Evolutionary conservation across 345 rosid genomes (phyloP), one percentile per base, ranked within the genome.

Genomic region (Cardiospermum halicacabum): DNA sequence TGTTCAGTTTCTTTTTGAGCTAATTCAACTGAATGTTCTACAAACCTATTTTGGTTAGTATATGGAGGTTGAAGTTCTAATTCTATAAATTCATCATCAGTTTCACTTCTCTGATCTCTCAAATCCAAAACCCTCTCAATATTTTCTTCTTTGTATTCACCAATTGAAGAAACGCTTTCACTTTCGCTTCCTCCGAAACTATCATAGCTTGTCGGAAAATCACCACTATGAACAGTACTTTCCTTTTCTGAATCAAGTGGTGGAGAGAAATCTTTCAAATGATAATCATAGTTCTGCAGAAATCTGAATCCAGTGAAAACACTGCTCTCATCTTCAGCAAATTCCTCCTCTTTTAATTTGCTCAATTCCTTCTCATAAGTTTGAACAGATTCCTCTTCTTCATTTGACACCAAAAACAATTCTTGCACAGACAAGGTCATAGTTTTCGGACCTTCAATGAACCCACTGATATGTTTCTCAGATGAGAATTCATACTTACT

Each of bases 1-100:
- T 64, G 49, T 53, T 37, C 69, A 26, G 53, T 70, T 48, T 70
- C 78, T 60, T 61, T 68, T 6, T 48, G 31, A 34, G 31, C 58
- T 39, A 53, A 43, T 19, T 66, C 45, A n/a, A 22, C 18, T 8
- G 37, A 39, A 28, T 62, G 48, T 45, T 31, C 18, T 19, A 3
- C 28, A n/a, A 54, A 62, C 55, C 6, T 47, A 21, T 47, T 62
- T 47, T 71, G 74, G 12, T 56, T 62, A 37, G 75, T 67, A 48
- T 64, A 72, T 60, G 60, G 72, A 50, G 77, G 50, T 43, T 19
- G 53, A 18, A 72, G 81, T 26, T 73, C 62, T 19, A 87, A 60
- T 74, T 82, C 88, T 57, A 84, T 83, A 48, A 69, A 84, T 51
- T 79, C 84, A 7, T 82, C 83, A 40, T 81, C 84, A 31, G 64